phyloP scores from a whole-genome alignment of 768 basidiomycete species.

The Russula sp. region DNA sequence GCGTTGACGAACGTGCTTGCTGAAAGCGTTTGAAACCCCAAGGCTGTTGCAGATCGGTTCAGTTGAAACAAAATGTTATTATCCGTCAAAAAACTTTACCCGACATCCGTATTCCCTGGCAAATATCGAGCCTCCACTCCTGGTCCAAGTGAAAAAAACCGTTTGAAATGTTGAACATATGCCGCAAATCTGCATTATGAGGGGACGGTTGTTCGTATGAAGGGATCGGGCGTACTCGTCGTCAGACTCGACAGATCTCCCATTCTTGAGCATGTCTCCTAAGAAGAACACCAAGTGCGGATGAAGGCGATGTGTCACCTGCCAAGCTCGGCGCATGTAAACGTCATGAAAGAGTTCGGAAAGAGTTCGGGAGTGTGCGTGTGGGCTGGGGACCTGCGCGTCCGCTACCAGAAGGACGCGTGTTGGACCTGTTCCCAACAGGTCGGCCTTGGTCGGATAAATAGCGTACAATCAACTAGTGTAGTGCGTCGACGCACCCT shows the following conservation, averaged over 20 bases:
- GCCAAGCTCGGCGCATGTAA: constrained; percentile 83
- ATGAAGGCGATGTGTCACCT: constrained; percentile 46
- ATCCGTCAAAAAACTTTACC: constrained; percentile 37
- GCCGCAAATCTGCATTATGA: constrained; percentile 55
- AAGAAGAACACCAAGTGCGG: constrained; percentile 77
- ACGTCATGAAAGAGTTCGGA: constrained; percentile 66
- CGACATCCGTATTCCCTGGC: constrained; percentile 89
- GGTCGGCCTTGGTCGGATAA: background rate
- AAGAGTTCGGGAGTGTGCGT: constrained; percentile 60
- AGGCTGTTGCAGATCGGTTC: constrained; percentile 5
- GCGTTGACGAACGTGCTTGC: constrained; percentile 43
- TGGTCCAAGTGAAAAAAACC: constrained; percentile 52
- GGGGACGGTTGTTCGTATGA: background rate
- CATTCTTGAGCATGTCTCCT: constrained; percentile 91
- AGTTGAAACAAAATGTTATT: background rate
- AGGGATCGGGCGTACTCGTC: constrained; percentile 42
- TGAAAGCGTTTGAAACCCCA: constrained; percentile 17
- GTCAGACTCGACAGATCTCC: constrained; percentile 56
- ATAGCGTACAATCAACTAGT: background rate
- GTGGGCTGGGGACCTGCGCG: constrained; percentile 67
- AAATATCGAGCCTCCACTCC: constrained; percentile 58
- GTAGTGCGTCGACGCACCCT: background rate
- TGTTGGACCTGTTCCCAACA: constrained; percentile 26
- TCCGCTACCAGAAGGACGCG: constrained; percentile 81
- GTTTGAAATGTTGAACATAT: constrained; percentile 62